Conservation (phyloP, 1,139 yeast genomes). For the Debaryomyces subglobosus region DNA sequence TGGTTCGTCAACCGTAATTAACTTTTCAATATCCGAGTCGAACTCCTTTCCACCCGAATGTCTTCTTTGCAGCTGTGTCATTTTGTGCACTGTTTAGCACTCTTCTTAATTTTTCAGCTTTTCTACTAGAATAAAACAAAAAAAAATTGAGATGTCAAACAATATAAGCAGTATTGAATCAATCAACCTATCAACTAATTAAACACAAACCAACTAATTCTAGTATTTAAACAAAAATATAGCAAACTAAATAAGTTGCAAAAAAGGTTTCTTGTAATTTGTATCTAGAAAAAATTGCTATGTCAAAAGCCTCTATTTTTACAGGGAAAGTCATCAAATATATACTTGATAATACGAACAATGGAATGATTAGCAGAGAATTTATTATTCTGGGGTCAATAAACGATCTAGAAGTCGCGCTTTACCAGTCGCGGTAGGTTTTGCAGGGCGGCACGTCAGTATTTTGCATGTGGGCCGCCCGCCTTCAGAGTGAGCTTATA, state of each 20-base stretch:
- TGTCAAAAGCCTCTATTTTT: neutral
- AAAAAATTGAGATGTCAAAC: neutral
- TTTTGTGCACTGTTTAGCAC: neutral
- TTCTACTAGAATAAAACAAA: neutral
- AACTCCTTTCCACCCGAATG: neutral
- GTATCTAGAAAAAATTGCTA: neutral
- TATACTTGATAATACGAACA: neutral
- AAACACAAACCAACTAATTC: neutral
- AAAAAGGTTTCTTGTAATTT: neutral
- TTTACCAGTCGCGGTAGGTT: neutral
- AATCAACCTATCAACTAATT: neutral
- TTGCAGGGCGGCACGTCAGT: neutral
- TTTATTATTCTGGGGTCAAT: neutral
- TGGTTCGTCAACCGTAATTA: neutral
- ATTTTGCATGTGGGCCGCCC: neutral
- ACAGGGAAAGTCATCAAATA: neutral
- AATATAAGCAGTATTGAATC: neutral
- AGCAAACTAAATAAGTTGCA: neutral
- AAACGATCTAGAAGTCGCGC: neutral
- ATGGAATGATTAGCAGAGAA: neutral
- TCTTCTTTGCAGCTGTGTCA: neutral
- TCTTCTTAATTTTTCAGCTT: neutral
- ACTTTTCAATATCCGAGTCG: slow-evolving; percentile 3
- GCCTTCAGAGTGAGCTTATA: neutral
- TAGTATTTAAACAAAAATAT: neutral